Percentiles rank a stretch among this genome's conserved stretches.
phyloP scores from a whole-genome alignment of 1,139 yeast genomes.

The Yarrowia galli region DNA sequence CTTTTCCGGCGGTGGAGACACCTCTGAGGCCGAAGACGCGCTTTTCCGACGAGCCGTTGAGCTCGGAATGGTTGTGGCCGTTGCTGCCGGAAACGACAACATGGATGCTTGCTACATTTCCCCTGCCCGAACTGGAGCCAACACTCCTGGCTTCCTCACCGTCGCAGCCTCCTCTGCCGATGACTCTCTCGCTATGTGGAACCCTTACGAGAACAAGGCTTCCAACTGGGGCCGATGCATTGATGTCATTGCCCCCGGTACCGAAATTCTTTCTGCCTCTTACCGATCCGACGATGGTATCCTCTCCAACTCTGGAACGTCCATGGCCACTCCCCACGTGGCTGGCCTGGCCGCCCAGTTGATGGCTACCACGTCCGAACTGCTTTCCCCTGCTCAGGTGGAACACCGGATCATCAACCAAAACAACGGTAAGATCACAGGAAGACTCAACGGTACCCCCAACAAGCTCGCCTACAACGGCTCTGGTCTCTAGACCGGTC shows the following conservation, averaged over 20 bases:
- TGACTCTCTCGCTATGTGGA: slow-evolving; percentile 53
- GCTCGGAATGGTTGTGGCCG: slow-evolving; percentile 53
- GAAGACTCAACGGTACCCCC: slow-evolving; percentile 29
- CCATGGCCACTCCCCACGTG: slow-evolving; percentile 39
- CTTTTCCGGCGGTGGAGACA: slow-evolving; percentile 91
- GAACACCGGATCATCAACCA: slow-evolving; percentile 24
- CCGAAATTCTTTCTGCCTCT: slow-evolving; percentile 59
- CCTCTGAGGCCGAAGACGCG: slow-evolving; percentile 62
- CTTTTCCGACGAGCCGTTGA: slow-evolving; percentile 63
- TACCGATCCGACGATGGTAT: slow-evolving; percentile 85
- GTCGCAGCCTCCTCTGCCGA: slow-evolving; percentile 63
- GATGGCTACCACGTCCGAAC: slow-evolving; percentile 36
- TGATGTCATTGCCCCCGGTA: slow-evolving; percentile 36
- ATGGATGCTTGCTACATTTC: slow-evolving; percentile 67
- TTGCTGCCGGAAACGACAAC: slow-evolving; percentile 73
- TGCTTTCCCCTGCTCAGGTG: slow-evolving; percentile 32
- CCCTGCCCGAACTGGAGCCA: slow-evolving; percentile 63
- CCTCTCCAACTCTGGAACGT: slow-evolving; percentile 65
- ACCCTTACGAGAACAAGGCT: slow-evolving; percentile 42
- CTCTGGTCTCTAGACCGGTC: neutral
- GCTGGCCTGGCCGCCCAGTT: slow-evolving; percentile 55
- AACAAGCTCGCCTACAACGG: slow-evolving; percentile 37
- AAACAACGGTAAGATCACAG: slow-evolving; percentile 12
- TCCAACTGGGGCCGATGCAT: slow-evolving; percentile 35
- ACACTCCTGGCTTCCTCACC: slow-evolving; percentile 63